Conservation (phyloP, 176 grass and related monocot species). For the Triticum timopheevii region DNA sequence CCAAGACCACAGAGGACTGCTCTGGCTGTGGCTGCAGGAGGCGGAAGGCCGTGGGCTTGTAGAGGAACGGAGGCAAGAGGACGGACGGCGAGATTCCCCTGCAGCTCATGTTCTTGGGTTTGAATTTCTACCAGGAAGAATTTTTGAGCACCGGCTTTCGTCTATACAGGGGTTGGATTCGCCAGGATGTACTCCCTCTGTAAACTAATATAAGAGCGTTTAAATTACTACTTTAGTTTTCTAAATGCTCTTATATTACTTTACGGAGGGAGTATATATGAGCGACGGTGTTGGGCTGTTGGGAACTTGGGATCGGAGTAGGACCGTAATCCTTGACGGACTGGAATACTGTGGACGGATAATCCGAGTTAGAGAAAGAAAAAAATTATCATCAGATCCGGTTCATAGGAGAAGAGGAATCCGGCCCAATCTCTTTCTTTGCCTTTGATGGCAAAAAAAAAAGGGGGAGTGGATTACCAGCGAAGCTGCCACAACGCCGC, state of each 20-base stretch:
- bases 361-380: background rate
- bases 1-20: background rate
- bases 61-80: background rate
- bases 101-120: background rate
- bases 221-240: no score
- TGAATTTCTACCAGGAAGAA: background rate
- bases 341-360: background rate
- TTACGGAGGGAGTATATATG: no score
- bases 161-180: background rate
- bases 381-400: background rate
- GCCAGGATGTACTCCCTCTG: background rate
- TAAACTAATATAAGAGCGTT: no score
- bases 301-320: background rate
- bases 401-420: background rate
- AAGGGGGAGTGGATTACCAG: no score
- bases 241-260: no score
- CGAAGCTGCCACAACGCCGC: no score
- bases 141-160: background rate
- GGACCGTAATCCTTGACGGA: background rate
- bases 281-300: background rate
- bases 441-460: no score
- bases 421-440: background rate
- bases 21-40: background rate
- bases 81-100: background rate
- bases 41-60: background rate